These are phyloP conservation scores for Trypanosoma platydactyli DNA, from an alignment of 208 protist species.

Conservation along the genomic window DNA sequence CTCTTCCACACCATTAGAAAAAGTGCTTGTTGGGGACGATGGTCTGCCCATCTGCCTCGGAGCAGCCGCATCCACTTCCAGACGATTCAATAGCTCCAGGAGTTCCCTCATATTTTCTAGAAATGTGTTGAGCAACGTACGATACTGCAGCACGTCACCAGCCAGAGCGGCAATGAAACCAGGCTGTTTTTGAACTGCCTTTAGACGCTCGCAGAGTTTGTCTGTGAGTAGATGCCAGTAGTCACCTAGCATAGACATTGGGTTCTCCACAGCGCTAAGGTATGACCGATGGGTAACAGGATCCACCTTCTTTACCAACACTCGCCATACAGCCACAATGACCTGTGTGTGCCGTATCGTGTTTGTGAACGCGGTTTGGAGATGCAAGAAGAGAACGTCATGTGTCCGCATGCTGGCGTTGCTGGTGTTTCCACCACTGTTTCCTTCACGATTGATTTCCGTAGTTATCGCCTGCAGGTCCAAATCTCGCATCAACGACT, in stretches of 20 bases:
- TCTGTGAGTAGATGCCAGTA: constrained; percentile 68
- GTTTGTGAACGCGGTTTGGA: constrained; percentile 52
- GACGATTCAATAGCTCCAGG: constrained; percentile 17
- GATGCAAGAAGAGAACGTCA: constrained; percentile 46
- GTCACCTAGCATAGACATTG: constrained; percentile 60
- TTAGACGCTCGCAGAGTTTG: constrained; percentile 58
- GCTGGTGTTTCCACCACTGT: neutral
- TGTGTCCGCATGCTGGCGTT: constrained; percentile 26
- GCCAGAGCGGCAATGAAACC: constrained; percentile 46
- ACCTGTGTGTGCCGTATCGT: constrained; percentile 62
- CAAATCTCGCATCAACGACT: constrained; percentile 61
- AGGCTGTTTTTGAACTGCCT: constrained; percentile 49
- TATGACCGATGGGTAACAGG: constrained; percentile 39
- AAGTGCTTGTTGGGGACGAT: neutral
- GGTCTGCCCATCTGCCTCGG: neutral
- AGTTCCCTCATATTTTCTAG: constrained; percentile 32
- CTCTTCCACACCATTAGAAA: constrained; percentile 21
- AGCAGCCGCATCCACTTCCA: constrained; percentile 13
- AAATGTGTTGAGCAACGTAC: constrained; percentile 52
- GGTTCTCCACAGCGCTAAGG: constrained; percentile 46
- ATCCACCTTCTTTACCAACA: constrained; percentile 55
- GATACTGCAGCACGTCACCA: constrained; percentile 48
- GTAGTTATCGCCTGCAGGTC: constrained; percentile 52
- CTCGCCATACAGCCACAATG: constrained; percentile 64
- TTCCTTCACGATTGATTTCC: constrained; percentile 29